A percentile compares a stretch with the other conserved stretches of the same genome.
Evolutionary conservation across 441 rosid genomes (phyloP).

Genomic region (Cnidoscolus chayamansa): DNA sequence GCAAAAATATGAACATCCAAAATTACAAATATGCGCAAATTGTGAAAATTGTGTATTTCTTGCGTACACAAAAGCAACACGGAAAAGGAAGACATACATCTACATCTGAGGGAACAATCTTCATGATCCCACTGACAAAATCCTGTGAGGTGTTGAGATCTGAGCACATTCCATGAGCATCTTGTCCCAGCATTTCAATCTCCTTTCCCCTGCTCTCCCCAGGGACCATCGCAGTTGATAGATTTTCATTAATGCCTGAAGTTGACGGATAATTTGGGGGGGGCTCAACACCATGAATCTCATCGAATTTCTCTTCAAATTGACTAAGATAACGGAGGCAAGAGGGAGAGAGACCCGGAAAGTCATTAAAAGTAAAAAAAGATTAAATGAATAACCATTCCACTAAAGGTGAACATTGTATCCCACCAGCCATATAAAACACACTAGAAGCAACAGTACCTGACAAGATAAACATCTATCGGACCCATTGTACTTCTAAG

Average conservation of each 20-base stretch:
- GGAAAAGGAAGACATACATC: conserved; percentile 60
- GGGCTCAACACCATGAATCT: conserved; percentile 58
- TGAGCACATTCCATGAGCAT: conserved; percentile 46
- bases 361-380: conserved; percentile 2
- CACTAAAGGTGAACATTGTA: neutral
- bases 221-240: conserved; percentile 26
- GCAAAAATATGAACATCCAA: neutral
- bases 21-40: neutral
- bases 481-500: conserved; percentile 98
- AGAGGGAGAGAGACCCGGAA: conserved; percentile 20
- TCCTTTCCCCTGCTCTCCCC: conserved; percentile 55
- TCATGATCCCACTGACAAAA: conserved; percentile 85
- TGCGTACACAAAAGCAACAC: conserved; percentile 8
- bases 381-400: neutral
- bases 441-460: conserved; percentile 41
- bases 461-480: conserved; percentile 91
- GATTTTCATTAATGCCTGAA: conserved; percentile 46
- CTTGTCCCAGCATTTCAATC: conserved; percentile 45
- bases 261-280: conserved; percentile 56
- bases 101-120: conserved; percentile 84
- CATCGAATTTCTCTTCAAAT: conserved; percentile 90
- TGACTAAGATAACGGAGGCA: conserved; percentile 40
- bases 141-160: conserved; percentile 64
- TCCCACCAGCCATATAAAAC: conserved; percentile 1
- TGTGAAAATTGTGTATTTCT: neutral